A percentile compares a stretch with the other conserved stretches of the same genome.
phyloP scores from a whole-genome alignment of 2,329 filamentous ascomycete species.

The Thielaviopsis populi region DNA sequence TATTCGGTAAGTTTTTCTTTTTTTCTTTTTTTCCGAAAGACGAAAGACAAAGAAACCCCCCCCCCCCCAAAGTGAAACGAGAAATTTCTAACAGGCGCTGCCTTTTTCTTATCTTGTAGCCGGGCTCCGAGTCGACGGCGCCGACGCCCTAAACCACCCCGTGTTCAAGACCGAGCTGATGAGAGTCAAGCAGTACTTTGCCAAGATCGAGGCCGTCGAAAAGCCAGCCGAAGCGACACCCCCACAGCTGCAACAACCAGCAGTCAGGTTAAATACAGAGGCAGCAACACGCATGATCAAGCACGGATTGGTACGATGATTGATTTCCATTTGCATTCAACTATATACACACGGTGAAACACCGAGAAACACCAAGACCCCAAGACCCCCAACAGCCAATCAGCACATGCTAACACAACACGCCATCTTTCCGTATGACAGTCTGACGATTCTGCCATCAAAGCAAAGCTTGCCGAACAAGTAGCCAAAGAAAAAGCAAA shows the following conservation, averaged over 20 bases:
- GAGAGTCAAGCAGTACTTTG: constrained; percentile 80
- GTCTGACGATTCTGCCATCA: constrained; percentile 38
- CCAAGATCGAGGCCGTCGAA: constrained; percentile 73
- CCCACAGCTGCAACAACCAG: constrained; percentile 24
- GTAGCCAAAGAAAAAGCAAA: constrained; percentile 42
- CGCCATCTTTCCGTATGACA: constrained; percentile 18
- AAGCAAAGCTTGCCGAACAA: constrained; percentile 38
- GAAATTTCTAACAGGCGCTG: constrained; percentile 5
- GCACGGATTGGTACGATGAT: constrained; percentile 50
- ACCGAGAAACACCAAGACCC: neutral
- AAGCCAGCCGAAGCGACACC: constrained; percentile 27
- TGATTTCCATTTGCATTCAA: neutral
- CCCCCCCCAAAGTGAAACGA: neutral
- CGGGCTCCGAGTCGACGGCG: constrained; percentile 62
- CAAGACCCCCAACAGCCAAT: neutral
- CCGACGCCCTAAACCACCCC: constrained; percentile 68
- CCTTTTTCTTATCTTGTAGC: constrained; percentile 37
- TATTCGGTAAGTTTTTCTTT: constrained; percentile 52
- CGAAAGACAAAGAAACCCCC: neutral
- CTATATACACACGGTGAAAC: no score
- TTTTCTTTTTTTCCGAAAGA: neutral
- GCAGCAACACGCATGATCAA: constrained; percentile 73
- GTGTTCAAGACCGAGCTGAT: constrained; percentile 67
- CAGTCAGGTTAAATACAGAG: constrained; percentile 49
- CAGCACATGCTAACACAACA: neutral